These are phyloP conservation scores for Irpex lacteus DNA, from an alignment of 1,284 basidiomycete genomes.

Conservation along the genomic window DNA sequence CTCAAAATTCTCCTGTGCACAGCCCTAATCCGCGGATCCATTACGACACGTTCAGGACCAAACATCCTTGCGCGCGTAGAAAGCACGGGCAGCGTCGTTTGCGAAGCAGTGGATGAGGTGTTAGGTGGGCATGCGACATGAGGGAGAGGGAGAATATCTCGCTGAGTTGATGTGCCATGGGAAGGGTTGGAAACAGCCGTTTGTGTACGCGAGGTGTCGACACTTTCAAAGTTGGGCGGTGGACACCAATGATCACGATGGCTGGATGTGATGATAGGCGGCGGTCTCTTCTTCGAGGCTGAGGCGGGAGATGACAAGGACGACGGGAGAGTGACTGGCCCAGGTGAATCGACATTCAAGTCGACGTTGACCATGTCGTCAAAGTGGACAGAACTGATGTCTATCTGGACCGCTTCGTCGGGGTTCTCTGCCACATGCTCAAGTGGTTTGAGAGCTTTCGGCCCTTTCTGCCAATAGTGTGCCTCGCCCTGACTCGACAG, in stretches of 20 bases:
- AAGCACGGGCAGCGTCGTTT: neutral
- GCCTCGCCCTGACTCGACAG: too few relatives aligned
- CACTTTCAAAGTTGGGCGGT: neutral
- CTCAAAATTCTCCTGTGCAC: constrained; percentile 33
- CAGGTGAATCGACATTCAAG: neutral
- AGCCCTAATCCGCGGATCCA: constrained; percentile 36
- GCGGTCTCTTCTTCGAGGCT: neutral
- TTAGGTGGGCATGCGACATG: neutral
- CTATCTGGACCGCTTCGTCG: neutral
- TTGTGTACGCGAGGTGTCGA: neutral
- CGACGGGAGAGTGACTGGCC: neutral
- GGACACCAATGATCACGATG: neutral
- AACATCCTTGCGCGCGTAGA: constrained; percentile 30
- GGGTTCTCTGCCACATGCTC: neutral
- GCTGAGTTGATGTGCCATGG: neutral
- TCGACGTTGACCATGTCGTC: constrained; percentile 1
- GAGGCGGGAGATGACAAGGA: neutral
- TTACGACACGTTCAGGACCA: constrained; percentile 37
- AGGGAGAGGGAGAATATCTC: neutral
- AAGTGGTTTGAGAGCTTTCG: too few relatives aligned
- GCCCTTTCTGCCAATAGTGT: too few relatives aligned
- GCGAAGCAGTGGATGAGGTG: neutral
- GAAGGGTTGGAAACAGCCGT: neutral
- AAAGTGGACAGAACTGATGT: neutral
- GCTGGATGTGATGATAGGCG: neutral